A percentile compares a stretch with the other conserved stretches of the same genome.
These are phyloP conservation scores for Colletotrichum siamense DNA, from an alignment of 2,329 filamentous ascomycete genomes.

Conservation along the genomic window DNA sequence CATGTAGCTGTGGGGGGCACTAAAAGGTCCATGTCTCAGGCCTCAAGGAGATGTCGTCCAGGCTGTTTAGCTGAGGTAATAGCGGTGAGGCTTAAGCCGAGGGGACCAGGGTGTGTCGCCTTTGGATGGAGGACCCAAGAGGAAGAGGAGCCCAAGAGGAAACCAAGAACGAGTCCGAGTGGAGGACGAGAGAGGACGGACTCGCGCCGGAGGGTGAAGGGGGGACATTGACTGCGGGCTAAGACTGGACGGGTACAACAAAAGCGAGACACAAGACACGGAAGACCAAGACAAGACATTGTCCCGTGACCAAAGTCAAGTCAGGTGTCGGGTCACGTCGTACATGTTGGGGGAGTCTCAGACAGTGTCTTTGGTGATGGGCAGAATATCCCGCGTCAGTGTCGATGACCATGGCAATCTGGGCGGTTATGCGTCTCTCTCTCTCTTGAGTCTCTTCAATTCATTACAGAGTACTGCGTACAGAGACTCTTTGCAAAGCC, in stretches of 20 bases:
- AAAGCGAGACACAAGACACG: background rate
- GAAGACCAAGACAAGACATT: background rate
- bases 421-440: background rate
- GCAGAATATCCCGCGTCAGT: background rate
- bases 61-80: constrained; percentile 3
- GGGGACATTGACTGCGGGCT: background rate
- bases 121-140: background rate
- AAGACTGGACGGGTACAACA: background rate
- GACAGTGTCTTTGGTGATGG: background rate
- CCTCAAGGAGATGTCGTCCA: too few relatives aligned
- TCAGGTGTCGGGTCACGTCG: background rate
- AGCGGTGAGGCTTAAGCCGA: constrained; percentile 6
- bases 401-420: background rate
- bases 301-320: background rate
- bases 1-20: too few relatives aligned
- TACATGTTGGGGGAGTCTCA: background rate
- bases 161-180: background rate
- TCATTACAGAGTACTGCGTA: background rate
- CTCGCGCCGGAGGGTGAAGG: background rate
- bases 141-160: background rate
- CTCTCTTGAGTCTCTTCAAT: background rate
- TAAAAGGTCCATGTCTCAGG: too few relatives aligned
- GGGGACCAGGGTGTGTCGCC: background rate
- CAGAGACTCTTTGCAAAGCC: background rate
- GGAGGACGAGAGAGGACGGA: background rate